Evolutionary conservation across 305 asterid species (phyloP).

Genomic region (Fraxinus nigra): DNA sequence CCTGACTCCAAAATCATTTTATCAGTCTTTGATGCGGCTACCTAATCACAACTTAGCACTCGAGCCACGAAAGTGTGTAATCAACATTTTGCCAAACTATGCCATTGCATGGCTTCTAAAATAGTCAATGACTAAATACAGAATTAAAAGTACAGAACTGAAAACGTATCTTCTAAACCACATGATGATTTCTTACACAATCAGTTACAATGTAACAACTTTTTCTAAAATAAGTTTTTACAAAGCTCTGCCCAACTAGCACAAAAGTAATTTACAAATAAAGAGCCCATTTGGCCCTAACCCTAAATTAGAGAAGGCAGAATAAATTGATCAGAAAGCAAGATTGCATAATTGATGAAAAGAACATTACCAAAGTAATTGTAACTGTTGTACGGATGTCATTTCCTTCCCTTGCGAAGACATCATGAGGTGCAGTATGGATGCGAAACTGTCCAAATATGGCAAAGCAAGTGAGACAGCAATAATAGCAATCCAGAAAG

Average conservation of each 20-base stretch:
- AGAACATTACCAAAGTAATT: conserved; percentile 66
- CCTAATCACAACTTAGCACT: not conserved
- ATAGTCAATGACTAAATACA: not conserved
- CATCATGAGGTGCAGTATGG: conserved; percentile 84
- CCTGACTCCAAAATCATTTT: not conserved
- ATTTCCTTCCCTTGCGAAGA: conserved; percentile 81
- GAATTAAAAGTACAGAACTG: not conserved
- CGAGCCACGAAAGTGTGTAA: not conserved
- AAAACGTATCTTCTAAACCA: not conserved
- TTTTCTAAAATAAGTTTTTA: not conserved
- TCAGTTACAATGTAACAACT: not conserved
- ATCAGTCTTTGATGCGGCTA: not conserved
- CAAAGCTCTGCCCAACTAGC: not conserved
- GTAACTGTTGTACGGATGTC: conserved; percentile 78
- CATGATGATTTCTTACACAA: not conserved
- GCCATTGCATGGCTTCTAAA: not conserved
- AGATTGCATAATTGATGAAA: conserved; percentile 3
- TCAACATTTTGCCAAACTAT: not conserved
- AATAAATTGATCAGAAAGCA: not conserved
- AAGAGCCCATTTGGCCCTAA: not conserved
- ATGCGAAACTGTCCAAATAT: conserved; percentile 66
- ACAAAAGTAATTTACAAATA: not conserved
- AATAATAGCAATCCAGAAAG: conserved; percentile 16
- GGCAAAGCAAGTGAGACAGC: not conserved
- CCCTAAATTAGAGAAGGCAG: not conserved